These are phyloP conservation scores for Pythium dissimile DNA, from an alignment of 352 stramenopile genomes.

Conservation along the genomic window DNA sequence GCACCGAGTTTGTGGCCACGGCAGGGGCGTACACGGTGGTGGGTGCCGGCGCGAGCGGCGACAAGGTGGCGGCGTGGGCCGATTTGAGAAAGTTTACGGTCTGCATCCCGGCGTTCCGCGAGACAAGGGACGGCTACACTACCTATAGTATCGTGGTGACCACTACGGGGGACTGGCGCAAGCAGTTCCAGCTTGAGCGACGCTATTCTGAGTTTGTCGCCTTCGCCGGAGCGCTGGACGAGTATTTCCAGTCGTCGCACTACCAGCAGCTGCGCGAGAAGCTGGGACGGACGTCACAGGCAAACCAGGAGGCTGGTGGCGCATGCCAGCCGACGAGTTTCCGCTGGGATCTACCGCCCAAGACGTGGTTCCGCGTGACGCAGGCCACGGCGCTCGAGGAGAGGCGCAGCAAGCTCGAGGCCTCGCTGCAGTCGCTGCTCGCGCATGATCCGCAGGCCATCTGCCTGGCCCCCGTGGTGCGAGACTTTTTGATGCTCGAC, in stretches of 20 bases:
- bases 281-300: constrained; percentile 1
- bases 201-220: constrained; percentile 79
- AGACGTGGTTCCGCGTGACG: constrained; percentile 79
- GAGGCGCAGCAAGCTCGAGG: constrained; percentile 52
- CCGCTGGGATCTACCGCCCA: constrained; percentile 63
- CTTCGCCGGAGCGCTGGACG: constrained; percentile 43
- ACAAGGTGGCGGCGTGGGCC: constrained; percentile 1
- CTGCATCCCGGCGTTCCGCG: constrained; percentile 52
- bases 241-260: constrained; percentile 25
- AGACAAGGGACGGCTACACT: constrained; percentile 62
- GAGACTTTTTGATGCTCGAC: constrained; percentile 82
- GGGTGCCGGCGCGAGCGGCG: constrained; percentile 3
- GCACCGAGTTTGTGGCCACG: constrained; percentile 47
- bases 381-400: constrained; percentile 58
- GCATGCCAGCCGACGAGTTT: constrained; percentile 20
- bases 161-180: constrained; percentile 31
- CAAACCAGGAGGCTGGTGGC: constrained; percentile 8
- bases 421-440: constrained; percentile 47
- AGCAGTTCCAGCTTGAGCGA: constrained; percentile 57
- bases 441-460: constrained; percentile 32
- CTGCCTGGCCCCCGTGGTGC: constrained; percentile 45
- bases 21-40: constrained; percentile 12
- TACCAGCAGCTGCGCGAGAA: constrained; percentile 15
- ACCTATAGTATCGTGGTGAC: constrained; percentile 53
- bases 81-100: constrained; percentile 43